Conservation (phyloP, 768 basidiomycete species). For the Boletus sp. region DNA sequence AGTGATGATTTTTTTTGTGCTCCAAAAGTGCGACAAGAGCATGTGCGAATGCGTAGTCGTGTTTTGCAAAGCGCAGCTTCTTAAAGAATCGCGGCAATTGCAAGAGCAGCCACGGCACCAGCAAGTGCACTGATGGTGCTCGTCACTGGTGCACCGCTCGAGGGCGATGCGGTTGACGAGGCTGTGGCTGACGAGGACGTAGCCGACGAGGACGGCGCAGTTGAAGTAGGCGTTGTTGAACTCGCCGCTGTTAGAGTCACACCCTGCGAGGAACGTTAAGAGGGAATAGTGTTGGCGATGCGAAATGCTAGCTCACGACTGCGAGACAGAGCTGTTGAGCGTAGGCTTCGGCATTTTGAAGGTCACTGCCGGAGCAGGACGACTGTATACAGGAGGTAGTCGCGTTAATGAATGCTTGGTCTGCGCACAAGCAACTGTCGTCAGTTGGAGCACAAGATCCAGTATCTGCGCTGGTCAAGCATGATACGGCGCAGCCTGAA, state of each 20-base stretch:
- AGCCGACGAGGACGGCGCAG: background rate
- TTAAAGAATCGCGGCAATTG: constrained; percentile 14
- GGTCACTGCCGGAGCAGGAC: constrained; percentile 47
- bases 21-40: background rate
- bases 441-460: constrained; percentile 45
- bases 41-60: background rate
- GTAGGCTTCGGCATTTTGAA: constrained; percentile 38
- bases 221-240: constrained; percentile 6
- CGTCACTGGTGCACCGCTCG: constrained; percentile 6
- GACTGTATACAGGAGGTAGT: constrained; percentile 47
- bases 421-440: constrained; percentile 56
- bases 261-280: constrained; percentile 36
- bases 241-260: constrained; percentile 43
- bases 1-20: background rate
- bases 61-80: background rate
- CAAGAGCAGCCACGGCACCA: constrained; percentile 9
- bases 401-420: constrained; percentile 40
- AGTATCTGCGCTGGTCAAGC: constrained; percentile 44
- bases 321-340: constrained; percentile 44
- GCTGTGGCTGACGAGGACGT: background rate
- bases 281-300: background rate
- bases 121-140: constrained; percentile 7
- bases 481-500: constrained; percentile 50
- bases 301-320: constrained; percentile 39
- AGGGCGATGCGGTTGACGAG: background rate